phyloP scores from a whole-genome alignment of 2,329 filamentous ascomycete genomes.

The Claviceps pazoutovae region DNA sequence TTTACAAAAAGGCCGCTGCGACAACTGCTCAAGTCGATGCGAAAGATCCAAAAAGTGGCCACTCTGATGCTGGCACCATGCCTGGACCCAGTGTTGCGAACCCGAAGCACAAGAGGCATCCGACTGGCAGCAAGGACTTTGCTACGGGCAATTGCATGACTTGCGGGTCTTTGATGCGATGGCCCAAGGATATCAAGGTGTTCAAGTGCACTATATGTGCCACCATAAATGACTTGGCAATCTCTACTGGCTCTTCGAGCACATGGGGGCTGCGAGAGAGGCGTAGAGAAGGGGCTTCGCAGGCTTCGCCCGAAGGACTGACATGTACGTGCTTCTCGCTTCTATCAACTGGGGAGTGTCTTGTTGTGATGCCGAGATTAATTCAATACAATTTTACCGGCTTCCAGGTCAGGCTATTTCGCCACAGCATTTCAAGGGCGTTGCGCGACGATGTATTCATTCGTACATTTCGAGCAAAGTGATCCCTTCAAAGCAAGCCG shows the following conservation, averaged over 20 bases:
- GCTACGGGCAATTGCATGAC: slow-evolving; percentile 69
- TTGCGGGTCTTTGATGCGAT: slow-evolving; percentile 66
- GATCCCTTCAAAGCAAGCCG: neutral
- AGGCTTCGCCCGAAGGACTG: neutral
- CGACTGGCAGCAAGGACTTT: slow-evolving; percentile 38
- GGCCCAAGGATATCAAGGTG: slow-evolving; percentile 57
- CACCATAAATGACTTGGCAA: slow-evolving; percentile 64
- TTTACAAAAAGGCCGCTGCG: slow-evolving; percentile 35
- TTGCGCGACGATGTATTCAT: slow-evolving; percentile 21
- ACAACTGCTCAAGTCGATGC: slow-evolving; percentile 19
- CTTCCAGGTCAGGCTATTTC: slow-evolving; percentile 18
- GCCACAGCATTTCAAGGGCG: slow-evolving; percentile 18
- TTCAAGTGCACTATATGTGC: slow-evolving; percentile 77
- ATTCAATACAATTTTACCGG: neutral
- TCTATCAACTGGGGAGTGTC: neutral
- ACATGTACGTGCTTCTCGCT: slow-evolving; percentile 2
- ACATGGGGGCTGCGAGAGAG: slow-evolving; percentile 2
- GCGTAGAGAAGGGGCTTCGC: slow-evolving; percentile 1
- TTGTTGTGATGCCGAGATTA: neutral
- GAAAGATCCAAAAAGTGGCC: slow-evolving; percentile 17
- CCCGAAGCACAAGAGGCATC: slow-evolving; percentile 20
- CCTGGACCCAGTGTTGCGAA: slow-evolving; percentile 4
- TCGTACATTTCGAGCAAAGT: slow-evolving; percentile 17
- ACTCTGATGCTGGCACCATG: slow-evolving; percentile 16
- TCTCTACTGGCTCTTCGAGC: slow-evolving; percentile 9